Base-by-base conservation (phyloP, 129 eudicot genomes). In the Heracleum sosnowskyi region DNA sequence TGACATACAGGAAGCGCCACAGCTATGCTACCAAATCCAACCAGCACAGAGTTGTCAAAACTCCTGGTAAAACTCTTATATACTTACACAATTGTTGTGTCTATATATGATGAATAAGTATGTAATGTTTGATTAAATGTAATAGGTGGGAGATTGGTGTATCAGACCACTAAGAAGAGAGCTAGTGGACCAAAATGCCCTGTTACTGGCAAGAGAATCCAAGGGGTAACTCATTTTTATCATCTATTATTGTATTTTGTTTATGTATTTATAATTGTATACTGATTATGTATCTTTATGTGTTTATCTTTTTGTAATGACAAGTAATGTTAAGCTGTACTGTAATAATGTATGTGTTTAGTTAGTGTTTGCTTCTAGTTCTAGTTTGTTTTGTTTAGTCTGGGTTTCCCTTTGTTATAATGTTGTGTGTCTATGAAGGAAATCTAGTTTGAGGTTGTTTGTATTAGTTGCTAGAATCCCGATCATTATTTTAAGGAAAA, bases 1-100 rank as follows among this genome's bases (percentile, higher is more conserved):
- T 90, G 18, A 84, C 90, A 5, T 90, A 90, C 85, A 86, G 95
- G 57, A 83, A 73, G 44, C 90, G 91, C 75, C 95, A 90, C 53
- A 90, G 94, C 85, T 89, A 89, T 80, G 94, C 94, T 55, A 89
- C 94, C 85, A 89, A 89, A 81, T 89, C 94, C 76, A 89, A 89
- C 79, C 91, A 89, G 44, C 91, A 87, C 84, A 68, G 94, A 77
- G 81, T 89, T 70, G 86, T 89, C 78, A 89, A 89, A 85, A 89
- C 94, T 82, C 94, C 88, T n/a, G 93, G 93, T 89, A 89, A 13
- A 15, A 45, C 37, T 46, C 28, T 18, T 4, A 17, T 31, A 31
- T 12, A 69, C 41, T 41, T 41, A 12, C 10, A n/a, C 66, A 57
- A 57, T 57, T n/a, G 4, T n/a, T 24, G 66, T 57, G 11, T 57